Base-by-base conservation (phyloP, 148 eudicot genomes). In the Amaranthus hypochondriacus region DNA sequence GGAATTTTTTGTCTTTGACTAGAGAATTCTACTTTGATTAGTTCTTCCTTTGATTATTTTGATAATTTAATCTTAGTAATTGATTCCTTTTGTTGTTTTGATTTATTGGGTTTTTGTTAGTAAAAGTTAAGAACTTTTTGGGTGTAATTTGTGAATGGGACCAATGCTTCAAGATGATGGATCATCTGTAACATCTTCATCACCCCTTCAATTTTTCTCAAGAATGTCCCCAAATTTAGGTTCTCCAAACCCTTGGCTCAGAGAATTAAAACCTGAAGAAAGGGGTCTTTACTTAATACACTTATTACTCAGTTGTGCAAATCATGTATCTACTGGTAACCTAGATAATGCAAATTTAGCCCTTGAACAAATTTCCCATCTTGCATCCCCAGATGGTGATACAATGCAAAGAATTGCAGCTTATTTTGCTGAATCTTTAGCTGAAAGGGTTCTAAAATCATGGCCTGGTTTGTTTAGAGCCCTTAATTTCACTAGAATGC, bases 381-480 rank as follows among this genome's bases (percentile, higher is more conserved):
- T 95, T 6, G 87, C 97, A 11, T 66, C 97, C 5, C 91, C 98
- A 13, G 86, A 87, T 47, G 98, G 98, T 3, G 98, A 95, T 81
- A 92, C 98, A 3, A 92, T 95, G 98, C 98, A 95, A 79, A 85
- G 98, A 12, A 95, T 94, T 9, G 97, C 98, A 4, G 81, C 98
- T 13, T 92, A 95, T 77, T 95, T 95, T 60, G 82, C 97, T 2
- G 96, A 91, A 79, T 91, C 98, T n/a, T 84, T 95, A 0, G 92
- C 93, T 8, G 93, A 95, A 14, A 83, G 90, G 78, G 82, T 87
- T 56, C 87, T 95, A 9, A 88, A 87, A 75, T 75, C 86, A 61
- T 95, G 96, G 98, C 93, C 96, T 53, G 98, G 97, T 2, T 69
- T 95, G 54, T 92, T 86, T 77, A 94, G 82, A 75, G 97, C 98